Base-by-base conservation (phyloP, 371 early-diverging fungal genomes). In the Haplosporangium sp. region DNA sequence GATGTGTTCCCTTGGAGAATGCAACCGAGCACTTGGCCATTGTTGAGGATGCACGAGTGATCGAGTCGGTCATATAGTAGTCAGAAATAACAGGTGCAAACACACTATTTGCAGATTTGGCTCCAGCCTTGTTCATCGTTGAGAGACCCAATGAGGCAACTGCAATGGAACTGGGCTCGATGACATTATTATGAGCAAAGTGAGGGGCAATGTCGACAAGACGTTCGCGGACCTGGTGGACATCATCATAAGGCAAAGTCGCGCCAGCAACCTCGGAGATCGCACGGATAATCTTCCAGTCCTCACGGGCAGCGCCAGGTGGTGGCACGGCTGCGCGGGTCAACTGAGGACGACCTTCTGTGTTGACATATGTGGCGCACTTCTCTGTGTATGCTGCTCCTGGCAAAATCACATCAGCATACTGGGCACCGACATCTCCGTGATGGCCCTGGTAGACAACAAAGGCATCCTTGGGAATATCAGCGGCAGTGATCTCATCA, bases 371-470 rank as follows among this genome's bases (percentile, higher is more conserved):
- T 38, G 97, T 98, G 41, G 95, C 95, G 41, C 90, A 83, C 92
- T 98, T 98, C 81, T 98, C 98, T 13, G 98, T 98, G 83, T 97
- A 98, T 13, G 98, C 96, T n/a, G 96, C 86, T 47, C 95, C 98
- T 20, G 98, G 98, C 64, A 98, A 89, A 62, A 98, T 92, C 42
- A 98, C 95, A 84, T 98, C 96, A 60, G 98, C 98, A 61, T 91
- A 90, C 75, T 93, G 90, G 38, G 98, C 98, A 72, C 98, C 98
- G 43, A 87, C 89, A 84, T 98, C 98, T 82, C 98, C 98, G 82
- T 98, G 98, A 85, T 98, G 98, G 41, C 98, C 98, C 84, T 98
- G 98, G 86, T 98, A 98, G 59, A 98, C 95, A 23, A 98, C 98
- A 83, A 98, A 98, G 23, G 97, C 95, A 80, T 93, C 91, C 82